Evolutionary conservation across 495 filamentous ascomycete species (phyloP).

Genomic region (Podospora bellae-mahoneyi): DNA sequence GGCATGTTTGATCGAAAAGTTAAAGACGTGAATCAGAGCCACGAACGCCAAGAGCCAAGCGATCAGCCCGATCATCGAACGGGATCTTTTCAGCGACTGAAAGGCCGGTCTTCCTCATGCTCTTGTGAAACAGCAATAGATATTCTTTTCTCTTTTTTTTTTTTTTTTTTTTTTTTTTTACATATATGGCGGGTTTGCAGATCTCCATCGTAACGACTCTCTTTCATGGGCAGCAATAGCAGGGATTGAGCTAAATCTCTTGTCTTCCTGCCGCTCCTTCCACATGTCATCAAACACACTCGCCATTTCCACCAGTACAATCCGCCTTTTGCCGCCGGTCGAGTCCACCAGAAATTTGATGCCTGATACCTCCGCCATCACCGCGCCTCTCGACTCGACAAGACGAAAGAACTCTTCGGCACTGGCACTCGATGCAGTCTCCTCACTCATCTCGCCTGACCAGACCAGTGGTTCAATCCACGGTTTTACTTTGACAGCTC

Average conservation of each 20-base stretch:
- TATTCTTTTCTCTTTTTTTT: no score
- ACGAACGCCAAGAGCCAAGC: no score
- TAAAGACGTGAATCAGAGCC: no score
- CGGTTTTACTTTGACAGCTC: background rate
- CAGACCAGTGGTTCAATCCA: conserved; percentile 15
- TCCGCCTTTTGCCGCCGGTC: conserved; percentile 1
- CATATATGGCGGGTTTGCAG: no score
- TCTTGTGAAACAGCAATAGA: no score
- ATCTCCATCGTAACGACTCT: no score
- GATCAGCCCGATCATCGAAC: no score
- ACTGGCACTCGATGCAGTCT: background rate
- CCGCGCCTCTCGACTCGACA: background rate
- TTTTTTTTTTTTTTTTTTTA: no score
- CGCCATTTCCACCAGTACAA: conserved; percentile 11
- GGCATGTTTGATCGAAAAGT: no score
- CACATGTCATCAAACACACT: conserved; percentile 4
- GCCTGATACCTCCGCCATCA: background rate
- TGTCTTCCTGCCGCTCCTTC: background rate
- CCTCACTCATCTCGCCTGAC: background rate
- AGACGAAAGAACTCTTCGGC: background rate
- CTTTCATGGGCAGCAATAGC: no score
- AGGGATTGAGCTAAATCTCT: background rate
- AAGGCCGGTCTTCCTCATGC: background rate
- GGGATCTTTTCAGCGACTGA: no score
- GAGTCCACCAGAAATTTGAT: conserved; percentile 3